Evolutionary conservation across 371 early-diverging fungal species (phyloP), one percentile per base, ranked within the genome.

Genomic region (Mucor piriformis): DNA sequence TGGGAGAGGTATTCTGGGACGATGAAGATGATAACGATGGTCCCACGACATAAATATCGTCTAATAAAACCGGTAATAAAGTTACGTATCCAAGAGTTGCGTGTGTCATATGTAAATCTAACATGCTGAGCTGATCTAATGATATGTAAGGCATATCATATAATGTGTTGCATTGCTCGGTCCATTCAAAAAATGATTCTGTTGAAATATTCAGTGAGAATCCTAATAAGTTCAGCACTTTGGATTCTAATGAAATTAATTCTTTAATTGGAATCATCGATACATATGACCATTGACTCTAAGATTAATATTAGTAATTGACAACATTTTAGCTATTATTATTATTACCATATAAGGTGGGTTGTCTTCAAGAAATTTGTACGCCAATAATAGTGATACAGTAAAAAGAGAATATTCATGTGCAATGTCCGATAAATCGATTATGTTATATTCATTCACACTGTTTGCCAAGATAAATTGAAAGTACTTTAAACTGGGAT

Each of bases 361-460:
- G 35, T 64, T 64, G 47, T 73, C 73, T 64, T 73, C 73, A 33
- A 61, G 67, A 59, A 64, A 66, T 52, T 73, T 73, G 64, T 70
- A 73, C 44, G 70, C 66, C 37, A 73, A 44, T 56, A 67, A 47
- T 24, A 73, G 61, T 54, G 73, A 61, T 27, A 65, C 70, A 56
- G 70, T 69, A 46, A 73, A 66, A 20, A 73, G 44, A 21, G 70
- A 63, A 50, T 67, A 61, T 52, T 73, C 73, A 20, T 67, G 61
- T 54, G 54, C 61, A 11, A 61, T 61, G 35, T 61, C 61, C 20
- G 61, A 61, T 49, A 61, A 47, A 48, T 64, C 59, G 21, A 64
- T 54, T 15, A 54, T 35, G 27, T 64, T 32, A 25, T 58, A 52
- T 33, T 54, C 48, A 50, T 64, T 33, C 50, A 59, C 49, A 50